Base-by-base conservation (phyloP, 1,284 basidiomycete species). In the Puccinia polysora region DNA sequence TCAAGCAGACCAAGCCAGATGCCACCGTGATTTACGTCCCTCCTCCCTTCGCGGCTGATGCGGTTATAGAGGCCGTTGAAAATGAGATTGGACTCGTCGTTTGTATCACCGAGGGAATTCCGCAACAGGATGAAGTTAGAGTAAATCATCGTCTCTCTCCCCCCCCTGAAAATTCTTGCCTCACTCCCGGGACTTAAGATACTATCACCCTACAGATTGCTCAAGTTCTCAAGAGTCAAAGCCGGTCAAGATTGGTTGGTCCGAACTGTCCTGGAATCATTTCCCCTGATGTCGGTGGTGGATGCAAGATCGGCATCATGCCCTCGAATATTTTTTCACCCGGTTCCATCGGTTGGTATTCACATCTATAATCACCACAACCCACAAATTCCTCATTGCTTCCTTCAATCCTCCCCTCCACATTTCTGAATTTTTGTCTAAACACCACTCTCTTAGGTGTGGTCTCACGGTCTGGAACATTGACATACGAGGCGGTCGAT, bases 231-330 rank as follows among this genome's bases (percentile, higher is more conserved):
- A 90, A 89, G 80, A 89, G 87, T 79, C 96, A 99, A 82, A 91
- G 87, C 75, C 93, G 91, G 79, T 95, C 91, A 73, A 88, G 96
- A 77, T 88, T 99, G 76, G 89, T 96, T 63, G 92, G 92, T 36
- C 93, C 92, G 55, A 99, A 99, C 82, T 99, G 96, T 82, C 96
- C 96, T 4, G 96, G 96, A 80, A 88, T 99, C 78, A 97, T 99
- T 79, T 93, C 94, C 80, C 91, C 93, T 32, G 85, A 89, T 71
- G 58, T 73, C 14, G 74, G 74, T 49, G 80, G 81, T 69, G 95
- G 95, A 18, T 99, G 96, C 85, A 98, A 98, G 84, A 97, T 99
- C 87, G 96, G 96, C 74, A 99, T 99, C 80, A 95, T 97, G 83
- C 96, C 96, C 30, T 95, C 73, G 15, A 73, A 74, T 28, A 76